Conservation (phyloP, 441 rosid species). For the Adansonia madagascariensis region DNA sequence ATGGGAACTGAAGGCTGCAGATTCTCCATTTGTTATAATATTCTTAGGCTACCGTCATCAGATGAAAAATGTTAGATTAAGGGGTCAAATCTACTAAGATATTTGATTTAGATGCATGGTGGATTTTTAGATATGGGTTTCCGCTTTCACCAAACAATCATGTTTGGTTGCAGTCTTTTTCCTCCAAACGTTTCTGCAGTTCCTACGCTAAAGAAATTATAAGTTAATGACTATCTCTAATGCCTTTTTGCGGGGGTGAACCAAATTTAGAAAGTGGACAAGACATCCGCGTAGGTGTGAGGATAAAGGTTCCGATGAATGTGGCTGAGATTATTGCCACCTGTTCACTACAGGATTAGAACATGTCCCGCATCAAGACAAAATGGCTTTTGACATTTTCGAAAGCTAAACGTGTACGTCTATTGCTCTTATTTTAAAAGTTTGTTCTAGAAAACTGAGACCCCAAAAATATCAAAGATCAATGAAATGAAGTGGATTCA, state of each 20-base stretch:
- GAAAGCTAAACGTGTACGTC: neutral
- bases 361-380: neutral
- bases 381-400: neutral
- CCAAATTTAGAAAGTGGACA: neutral
- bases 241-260: too few relatives aligned
- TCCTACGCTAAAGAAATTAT: too few relatives aligned
- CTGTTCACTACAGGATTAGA: neutral
- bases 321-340: neutral
- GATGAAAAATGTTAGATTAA: neutral
- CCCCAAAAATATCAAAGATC: neutral
- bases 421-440: neutral
- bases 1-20: neutral
- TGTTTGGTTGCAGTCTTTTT: too few relatives aligned
- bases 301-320: neutral
- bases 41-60: neutral
- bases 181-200: neutral
- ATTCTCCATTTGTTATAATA: neutral
- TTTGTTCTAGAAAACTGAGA: neutral
- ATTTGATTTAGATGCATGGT: too few relatives aligned
- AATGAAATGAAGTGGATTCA: neutral
- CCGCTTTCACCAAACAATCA: too few relatives aligned
- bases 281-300: neutral
- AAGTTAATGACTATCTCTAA: too few relatives aligned
- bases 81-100: too few relatives aligned
- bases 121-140: too few relatives aligned